phyloP scores from a whole-genome alignment of 805 yeast species.

The Metschnikowia borealis region DNA sequence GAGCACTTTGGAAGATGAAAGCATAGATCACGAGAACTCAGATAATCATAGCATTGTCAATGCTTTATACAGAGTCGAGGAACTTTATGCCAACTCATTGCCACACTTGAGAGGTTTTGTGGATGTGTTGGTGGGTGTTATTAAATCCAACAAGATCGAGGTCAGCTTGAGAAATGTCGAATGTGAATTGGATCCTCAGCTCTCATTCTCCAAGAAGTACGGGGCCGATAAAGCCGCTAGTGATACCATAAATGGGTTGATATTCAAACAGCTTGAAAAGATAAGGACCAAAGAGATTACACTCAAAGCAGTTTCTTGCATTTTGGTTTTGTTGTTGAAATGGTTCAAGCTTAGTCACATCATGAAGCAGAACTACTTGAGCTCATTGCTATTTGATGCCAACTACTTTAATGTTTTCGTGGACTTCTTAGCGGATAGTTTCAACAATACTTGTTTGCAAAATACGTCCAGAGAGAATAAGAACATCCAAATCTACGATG shows the following conservation, averaged over 20 bases:
- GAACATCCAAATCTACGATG: slow-evolving; percentile 28
- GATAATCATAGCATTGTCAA: slow-evolving; percentile 30
- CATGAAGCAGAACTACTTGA: slow-evolving; percentile 70
- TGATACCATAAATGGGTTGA: slow-evolving; percentile 12
- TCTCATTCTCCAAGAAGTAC: slow-evolving; percentile 22
- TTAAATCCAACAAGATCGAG: slow-evolving; percentile 50
- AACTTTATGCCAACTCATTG: slow-evolving; percentile 50
- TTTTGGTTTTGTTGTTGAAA: slow-evolving; percentile 49
- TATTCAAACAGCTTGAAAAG: slow-evolving; percentile 49
- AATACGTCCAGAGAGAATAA: slow-evolving; percentile 14
- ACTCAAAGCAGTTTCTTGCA: slow-evolving; percentile 54
- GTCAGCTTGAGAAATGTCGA: slow-evolving; percentile 33
- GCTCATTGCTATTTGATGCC: slow-evolving; percentile 71
- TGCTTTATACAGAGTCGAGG: slow-evolving; percentile 54
- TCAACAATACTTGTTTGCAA: slow-evolving; percentile 35
- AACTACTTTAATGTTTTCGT: slow-evolving; percentile 42
- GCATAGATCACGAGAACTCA: slow-evolving; percentile 28
- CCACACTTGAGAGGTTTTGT: slow-evolving; percentile 60
- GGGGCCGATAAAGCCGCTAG: slow-evolving; percentile 9
- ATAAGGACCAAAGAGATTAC: slow-evolving; percentile 59
- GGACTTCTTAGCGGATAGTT: slow-evolving; percentile 32
- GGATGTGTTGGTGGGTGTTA: slow-evolving; percentile 57
- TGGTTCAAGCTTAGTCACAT: slow-evolving; percentile 83
- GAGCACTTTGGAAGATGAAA: slow-evolving; percentile 17
- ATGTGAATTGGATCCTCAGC: slow-evolving; percentile 31